Percentiles rank a stretch among this genome's conserved stretches.
Evolutionary conservation across 768 basidiomycete genomes (phyloP).

Genomic region (Amanita subjunquillea): DNA sequence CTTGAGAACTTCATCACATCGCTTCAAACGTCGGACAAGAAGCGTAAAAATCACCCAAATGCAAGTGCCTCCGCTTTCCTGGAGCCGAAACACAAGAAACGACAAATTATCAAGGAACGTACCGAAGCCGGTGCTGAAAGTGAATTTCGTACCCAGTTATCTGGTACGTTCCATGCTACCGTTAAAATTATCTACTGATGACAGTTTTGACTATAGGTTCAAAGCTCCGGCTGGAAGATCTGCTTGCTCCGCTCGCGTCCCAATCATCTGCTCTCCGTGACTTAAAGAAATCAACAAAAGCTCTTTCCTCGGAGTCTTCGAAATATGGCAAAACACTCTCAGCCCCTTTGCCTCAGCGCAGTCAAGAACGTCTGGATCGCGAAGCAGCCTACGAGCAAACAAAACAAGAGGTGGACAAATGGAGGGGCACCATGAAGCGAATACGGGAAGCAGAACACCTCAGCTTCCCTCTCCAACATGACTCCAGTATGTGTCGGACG

Average conservation of each 20-base stretch:
- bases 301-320: constrained; percentile 39
- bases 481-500: constrained; percentile 30
- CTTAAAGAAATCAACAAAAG: constrained; percentile 62
- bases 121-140: constrained; percentile 75
- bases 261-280: constrained; percentile 54
- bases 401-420: constrained; percentile 86
- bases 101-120: constrained; percentile 56
- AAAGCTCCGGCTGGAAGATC: constrained; percentile 61
- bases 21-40: constrained; percentile 50
- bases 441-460: constrained; percentile 91
- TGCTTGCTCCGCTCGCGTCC: constrained; percentile 62
- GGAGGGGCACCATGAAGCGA: constrained; percentile 84
- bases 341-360: constrained; percentile 78
- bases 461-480: constrained; percentile 75
- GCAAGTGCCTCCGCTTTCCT: constrained; percentile 13
- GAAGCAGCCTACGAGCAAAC: constrained; percentile 94
- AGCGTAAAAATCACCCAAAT: constrained; percentile 57
- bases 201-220: constrained; percentile 22
- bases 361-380: constrained; percentile 84
- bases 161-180: constrained; percentile 26
- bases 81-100: constrained; percentile 31
- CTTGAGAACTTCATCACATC: constrained; percentile 64
- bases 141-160: constrained; percentile 56
- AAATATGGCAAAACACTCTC: constrained; percentile 53
- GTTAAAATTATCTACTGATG: neutral